phyloP scores from a whole-genome alignment of 2,329 filamentous ascomycete genomes.

The Penicillium carneum region DNA sequence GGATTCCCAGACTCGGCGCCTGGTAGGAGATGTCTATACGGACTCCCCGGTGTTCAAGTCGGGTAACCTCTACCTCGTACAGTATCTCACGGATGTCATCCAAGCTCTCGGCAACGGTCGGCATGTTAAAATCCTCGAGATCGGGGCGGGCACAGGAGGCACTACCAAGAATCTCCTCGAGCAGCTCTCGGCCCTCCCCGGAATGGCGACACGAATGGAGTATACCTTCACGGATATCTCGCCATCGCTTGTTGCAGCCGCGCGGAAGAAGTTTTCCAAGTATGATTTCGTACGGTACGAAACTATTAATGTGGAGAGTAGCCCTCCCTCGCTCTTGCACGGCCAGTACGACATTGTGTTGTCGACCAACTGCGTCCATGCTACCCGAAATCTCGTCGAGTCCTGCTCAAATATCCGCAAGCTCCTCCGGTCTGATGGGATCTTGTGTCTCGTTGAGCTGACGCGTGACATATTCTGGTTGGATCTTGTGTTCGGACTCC shows the following conservation, averaged over 20 bases:
- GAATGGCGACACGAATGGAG: conserved; percentile 29
- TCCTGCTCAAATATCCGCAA: conserved; percentile 30
- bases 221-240: conserved; percentile 50
- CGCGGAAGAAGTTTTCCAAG: conserved; percentile 24
- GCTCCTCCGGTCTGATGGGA: conserved; percentile 38
- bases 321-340: no score
- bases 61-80: conserved; percentile 2
- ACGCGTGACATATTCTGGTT: conserved; percentile 40
- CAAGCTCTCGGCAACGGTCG: conserved; percentile 25
- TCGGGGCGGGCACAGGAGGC: conserved; percentile 28
- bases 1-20: conserved; percentile 31
- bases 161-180: conserved; percentile 41
- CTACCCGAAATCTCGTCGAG: conserved; percentile 12
- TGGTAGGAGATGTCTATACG: conserved; percentile 50
- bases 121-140: conserved; percentile 43
- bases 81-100: conserved; percentile 2
- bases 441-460: conserved; percentile 40
- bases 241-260: conserved; percentile 38
- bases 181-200: conserved; percentile 28
- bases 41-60: conserved; percentile 37
- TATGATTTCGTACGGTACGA: conserved; percentile 15
- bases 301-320: no score
- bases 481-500: conserved; percentile 44
- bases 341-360: no score
- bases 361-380: no score